Conservation (phyloP, 176 grass and related monocot genomes). For the Pontederia paniculata region DNA sequence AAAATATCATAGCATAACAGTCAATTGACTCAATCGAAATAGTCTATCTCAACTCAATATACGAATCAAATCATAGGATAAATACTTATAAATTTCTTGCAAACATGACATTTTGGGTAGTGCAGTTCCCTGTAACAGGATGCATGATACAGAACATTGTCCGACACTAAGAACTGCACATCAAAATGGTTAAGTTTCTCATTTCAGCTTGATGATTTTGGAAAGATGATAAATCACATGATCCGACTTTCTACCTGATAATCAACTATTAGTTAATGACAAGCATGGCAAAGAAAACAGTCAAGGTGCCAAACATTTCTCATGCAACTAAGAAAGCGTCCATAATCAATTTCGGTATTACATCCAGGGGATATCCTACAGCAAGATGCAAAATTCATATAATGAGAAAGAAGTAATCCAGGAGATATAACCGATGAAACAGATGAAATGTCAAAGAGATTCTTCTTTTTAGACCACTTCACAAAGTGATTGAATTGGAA, state of each 20-base stretch:
- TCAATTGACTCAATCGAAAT: no score
- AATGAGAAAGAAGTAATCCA: background rate
- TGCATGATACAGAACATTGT: constrained; percentile 67
- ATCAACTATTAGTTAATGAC: constrained; percentile 68
- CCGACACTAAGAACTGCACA: constrained; percentile 77
- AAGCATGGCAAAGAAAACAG: constrained; percentile 80
- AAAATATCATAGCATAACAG: no score
- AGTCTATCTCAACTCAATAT: background rate
- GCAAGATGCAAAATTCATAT: background rate
- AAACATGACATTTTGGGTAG: constrained; percentile 93
- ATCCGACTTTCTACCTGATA: constrained; percentile 43
- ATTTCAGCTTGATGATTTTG: background rate
- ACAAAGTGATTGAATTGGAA: no score
- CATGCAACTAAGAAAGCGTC: constrained; percentile 76
- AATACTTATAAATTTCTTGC: constrained; percentile 77
- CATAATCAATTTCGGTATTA: constrained; percentile 59
- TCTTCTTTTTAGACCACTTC: no score
- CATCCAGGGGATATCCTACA: constrained; percentile 70
- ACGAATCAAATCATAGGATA: background rate
- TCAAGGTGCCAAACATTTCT: constrained; percentile 81
- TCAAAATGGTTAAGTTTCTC: constrained; percentile 14
- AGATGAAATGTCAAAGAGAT: no score
- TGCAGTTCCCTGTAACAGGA: constrained; percentile 78
- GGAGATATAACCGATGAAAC: background rate
- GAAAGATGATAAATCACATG: constrained; percentile 11